Evolutionary conservation across 106 monocot species (phyloP), one percentile per base, ranked within the genome.

Genomic region (Allium cepa): DNA sequence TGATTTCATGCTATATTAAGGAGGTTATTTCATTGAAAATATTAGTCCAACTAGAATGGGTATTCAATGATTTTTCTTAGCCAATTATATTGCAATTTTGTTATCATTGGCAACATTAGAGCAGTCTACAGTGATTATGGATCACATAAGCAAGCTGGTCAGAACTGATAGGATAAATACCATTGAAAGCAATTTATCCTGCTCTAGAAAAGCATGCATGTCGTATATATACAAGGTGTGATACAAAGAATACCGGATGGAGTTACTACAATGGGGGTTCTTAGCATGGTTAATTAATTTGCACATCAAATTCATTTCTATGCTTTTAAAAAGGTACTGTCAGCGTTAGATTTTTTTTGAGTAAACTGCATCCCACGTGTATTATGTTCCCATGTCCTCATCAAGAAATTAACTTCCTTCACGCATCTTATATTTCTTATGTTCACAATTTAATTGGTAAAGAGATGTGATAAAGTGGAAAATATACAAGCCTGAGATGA

Each of bases 21-120:
- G 77, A 11, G 77, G 72, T 45, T 78, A 72, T 49, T 78, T 78
- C 51, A 53, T 79, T 73, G 78, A 73, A 56, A 79, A 79, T 79
- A 72, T 79, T 49, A 73, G 78, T 69, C 78, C 68, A 46, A 61
- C 78, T 56, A 73, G 78, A 62, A 78, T 78, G 78, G 78, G 72
- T 18, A 72, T 72, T 46, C 78, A 71, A n/a, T 78, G 78, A 72
- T 78, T 73, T 57, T 68, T 68, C 62, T 69, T 79, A 63, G 78
- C 67, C 7, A 73, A 79, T 22, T 79, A 66, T 49, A 73, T 79
- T 51, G 78, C 78, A 16, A 79, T 79, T 49, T 26, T 79, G 58
- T 79, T 69, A 73, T 73, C 73, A 11, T 62, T 78, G 67, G 72
- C 78, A 62, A 60, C 78, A 62, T 45, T 52, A 16, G 72, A 78